phyloP scores from a whole-genome alignment of 768 basidiomycete species.

The Hebeloma cylindrosporum region DNA sequence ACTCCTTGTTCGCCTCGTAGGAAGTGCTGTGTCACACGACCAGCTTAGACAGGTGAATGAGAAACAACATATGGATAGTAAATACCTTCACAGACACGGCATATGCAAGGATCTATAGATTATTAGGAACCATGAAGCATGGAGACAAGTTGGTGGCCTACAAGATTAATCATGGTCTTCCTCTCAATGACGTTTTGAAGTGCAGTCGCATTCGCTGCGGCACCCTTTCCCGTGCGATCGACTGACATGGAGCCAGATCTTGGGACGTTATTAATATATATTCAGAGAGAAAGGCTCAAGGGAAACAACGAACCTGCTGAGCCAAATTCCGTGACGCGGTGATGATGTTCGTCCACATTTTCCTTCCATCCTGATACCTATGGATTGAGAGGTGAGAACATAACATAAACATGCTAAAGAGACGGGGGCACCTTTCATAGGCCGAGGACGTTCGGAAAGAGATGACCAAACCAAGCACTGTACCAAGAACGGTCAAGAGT shows the following conservation, averaged over 20 bases:
- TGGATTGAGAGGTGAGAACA: background rate
- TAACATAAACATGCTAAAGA: background rate
- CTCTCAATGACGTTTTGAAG: conserved; percentile 66
- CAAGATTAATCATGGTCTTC: conserved; percentile 71
- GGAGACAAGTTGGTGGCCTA: conserved; percentile 24
- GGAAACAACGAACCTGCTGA: conserved; percentile 41
- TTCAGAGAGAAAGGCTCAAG: background rate
- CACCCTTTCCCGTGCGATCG: conserved; percentile 35
- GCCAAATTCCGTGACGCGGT: conserved; percentile 59
- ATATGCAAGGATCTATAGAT: conserved; percentile 59
- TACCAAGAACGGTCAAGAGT: conserved; percentile 71
- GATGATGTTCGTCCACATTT: conserved; percentile 66
- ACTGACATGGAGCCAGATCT: conserved; percentile 62
- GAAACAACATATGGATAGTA: background rate
- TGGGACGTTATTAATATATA: too few relatives aligned
- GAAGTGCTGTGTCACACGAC: conserved; percentile 43
- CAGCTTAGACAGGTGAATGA: background rate
- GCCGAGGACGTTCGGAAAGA: conserved; percentile 74
- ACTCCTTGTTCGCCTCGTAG: conserved; percentile 69
- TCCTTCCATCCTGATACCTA: conserved; percentile 69
- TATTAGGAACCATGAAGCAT: background rate
- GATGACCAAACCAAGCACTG: conserved; percentile 72
- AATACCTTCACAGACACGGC: conserved; percentile 64
- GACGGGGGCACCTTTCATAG: conserved; percentile 53
- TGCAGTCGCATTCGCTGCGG: conserved; percentile 27